phyloP scores from a whole-genome alignment of 2,329 filamentous ascomycete species.

The Botrytis tulipae region DNA sequence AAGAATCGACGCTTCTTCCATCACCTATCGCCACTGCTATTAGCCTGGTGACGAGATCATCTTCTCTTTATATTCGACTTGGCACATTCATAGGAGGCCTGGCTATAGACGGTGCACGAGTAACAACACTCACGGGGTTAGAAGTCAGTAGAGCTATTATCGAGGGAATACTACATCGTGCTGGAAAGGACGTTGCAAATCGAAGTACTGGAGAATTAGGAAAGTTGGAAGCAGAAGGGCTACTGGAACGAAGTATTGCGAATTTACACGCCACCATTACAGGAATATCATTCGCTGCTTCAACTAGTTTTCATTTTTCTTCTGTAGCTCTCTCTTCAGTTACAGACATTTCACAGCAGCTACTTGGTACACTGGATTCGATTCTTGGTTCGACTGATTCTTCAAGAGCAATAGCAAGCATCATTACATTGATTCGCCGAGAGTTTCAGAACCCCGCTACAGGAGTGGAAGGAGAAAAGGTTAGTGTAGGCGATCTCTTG shows the following conservation, averaged over 20 bases:
- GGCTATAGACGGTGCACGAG: constrained; percentile 40
- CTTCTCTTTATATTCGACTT: constrained; percentile 48
- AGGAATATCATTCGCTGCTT: constrained; percentile 59
- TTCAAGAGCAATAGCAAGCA: constrained; percentile 64
- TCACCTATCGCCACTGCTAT: constrained; percentile 56
- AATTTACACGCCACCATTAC: constrained; percentile 57
- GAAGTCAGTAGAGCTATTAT: constrained; percentile 42
- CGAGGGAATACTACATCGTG: constrained; percentile 40
- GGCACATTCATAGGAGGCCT: constrained; percentile 41
- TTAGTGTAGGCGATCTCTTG: constrained; percentile 60
- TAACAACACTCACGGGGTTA: constrained; percentile 41
- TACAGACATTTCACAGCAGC: constrained; percentile 56
- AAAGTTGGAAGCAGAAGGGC: constrained; percentile 53
- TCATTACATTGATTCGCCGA: constrained; percentile 60
- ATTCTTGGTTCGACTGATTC: constrained; percentile 69
- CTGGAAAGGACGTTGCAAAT: constrained; percentile 40
- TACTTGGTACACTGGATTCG: constrained; percentile 60
- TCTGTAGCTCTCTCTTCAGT: constrained; percentile 53
- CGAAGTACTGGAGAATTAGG: constrained; percentile 44
- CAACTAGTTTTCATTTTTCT: constrained; percentile 58
- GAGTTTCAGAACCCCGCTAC: constrained; percentile 64
- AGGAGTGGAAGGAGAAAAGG: constrained; percentile 56
- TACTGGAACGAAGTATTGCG: constrained; percentile 57
- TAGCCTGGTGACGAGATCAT: constrained; percentile 59
- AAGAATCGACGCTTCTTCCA: constrained; percentile 54